Base-by-base conservation (phyloP, 2,329 filamentous ascomycete genomes). In the Beauveria bassiana region DNA sequence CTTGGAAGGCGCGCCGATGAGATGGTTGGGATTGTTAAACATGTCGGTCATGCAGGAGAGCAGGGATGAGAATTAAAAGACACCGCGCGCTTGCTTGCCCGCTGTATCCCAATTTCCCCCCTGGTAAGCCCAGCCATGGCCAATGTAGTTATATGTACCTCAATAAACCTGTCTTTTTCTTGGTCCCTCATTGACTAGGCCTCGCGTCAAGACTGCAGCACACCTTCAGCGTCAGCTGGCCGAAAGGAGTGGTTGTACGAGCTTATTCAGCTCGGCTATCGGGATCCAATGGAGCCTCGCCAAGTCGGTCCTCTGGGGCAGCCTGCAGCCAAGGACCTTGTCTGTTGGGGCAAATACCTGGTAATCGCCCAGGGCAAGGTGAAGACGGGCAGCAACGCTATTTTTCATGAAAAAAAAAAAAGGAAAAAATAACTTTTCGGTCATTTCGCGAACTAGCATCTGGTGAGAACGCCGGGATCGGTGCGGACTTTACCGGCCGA, bases 261-360 rank as follows among this genome's bases (percentile, higher is more conserved):
- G 57, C 57, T 59, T 59, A 52, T 52, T 59, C 57, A 52, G 31
- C 57, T 53, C 57, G 57, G 57, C 47, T 59, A 38, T 53, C 57
- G 57, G 47, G 45, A 40, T 52, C 57, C 57, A 59, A 59, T 59
- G 7, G 47, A 59, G 38, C 38, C 38, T 45, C 45, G 57, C 40
- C 47, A 52, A 45, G 40, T 59, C 31, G 47, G 34, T 38, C 38
- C 8, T 24, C 56, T 50, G 56, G 56, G 46, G 34, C 56, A 42
- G n/a, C n/a, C 47, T 52, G 47, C 57, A 59, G 56, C 14, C 34
- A 50, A 14, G n/a, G 14, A 16, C 57, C 42, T 46, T 22, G 24
- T 49, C 47, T n/a, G 34, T 52, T 52, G 57, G 22, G 57, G 57
- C 57, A 59, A 59, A 45, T 20, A 45, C 57, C 18, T 31, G 46